Evolutionary conservation across 305 asterid species (phyloP).

Genomic region (Solanum hybrid): DNA sequence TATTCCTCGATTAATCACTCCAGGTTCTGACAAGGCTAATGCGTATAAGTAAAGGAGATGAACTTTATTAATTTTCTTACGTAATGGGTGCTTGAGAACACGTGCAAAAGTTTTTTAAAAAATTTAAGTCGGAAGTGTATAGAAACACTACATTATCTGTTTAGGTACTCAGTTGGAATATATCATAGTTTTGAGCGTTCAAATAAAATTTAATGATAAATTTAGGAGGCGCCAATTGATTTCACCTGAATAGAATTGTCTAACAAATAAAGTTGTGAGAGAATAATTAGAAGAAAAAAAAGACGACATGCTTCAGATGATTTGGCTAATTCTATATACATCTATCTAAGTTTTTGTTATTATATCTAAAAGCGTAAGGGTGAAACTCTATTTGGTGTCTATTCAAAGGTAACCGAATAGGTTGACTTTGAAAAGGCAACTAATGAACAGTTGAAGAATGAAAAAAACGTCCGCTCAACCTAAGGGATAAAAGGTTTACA

Average conservation of each 20-base stretch:
- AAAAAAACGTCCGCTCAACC: neutral
- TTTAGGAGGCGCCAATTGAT: neutral
- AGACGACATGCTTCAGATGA: neutral
- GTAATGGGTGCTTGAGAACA: neutral
- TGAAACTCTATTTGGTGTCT: neutral
- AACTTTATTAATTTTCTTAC: no score
- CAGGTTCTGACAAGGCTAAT: neutral
- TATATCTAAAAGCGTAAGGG: neutral
- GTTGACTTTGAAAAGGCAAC: neutral
- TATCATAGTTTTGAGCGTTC: neutral
- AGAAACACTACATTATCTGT: neutral
- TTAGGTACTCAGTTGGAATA: neutral
- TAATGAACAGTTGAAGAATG: neutral
- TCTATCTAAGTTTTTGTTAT: neutral
- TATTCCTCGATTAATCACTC: neutral
- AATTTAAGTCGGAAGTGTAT: neutral
- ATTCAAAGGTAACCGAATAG: neutral
- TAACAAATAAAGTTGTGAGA: neutral
- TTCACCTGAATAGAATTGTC: neutral
- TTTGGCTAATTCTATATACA: neutral
- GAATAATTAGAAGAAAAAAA: neutral
- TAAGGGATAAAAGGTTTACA: neutral
- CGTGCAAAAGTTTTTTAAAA: rapidly evolving
- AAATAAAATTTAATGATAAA: neutral
- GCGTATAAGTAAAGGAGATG: neutral